These are phyloP conservation scores for Ogataea glucozyma DNA, from an alignment of 805 yeast species.

Conservation along the genomic window DNA sequence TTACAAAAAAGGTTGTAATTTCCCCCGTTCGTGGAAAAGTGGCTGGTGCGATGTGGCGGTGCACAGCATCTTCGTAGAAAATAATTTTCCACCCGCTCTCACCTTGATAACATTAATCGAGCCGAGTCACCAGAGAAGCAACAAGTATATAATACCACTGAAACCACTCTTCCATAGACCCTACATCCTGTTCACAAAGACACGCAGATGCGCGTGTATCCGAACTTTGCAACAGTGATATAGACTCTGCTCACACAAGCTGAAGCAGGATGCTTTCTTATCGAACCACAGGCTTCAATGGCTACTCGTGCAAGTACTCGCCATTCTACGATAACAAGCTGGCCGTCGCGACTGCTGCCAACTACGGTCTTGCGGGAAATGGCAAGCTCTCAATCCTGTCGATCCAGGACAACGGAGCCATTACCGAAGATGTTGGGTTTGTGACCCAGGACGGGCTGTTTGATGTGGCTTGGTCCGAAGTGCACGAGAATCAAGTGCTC, in stretches of 20 bases:
- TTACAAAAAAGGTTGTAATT: not conserved
- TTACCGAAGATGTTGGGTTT: slow-evolving; percentile 56
- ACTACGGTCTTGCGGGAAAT: slow-evolving; percentile 92
- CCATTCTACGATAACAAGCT: slow-evolving; percentile 88
- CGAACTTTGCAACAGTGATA: not conserved
- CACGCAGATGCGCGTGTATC: not conserved
- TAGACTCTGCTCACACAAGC: no score
- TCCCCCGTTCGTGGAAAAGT: not conserved
- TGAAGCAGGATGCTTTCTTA: slow-evolving; percentile 77
- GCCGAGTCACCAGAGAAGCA: no score
- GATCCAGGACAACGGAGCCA: slow-evolving; percentile 65
- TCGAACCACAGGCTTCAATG: slow-evolving; percentile 79
- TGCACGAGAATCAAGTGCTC: slow-evolving; percentile 81
- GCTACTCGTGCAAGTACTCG: slow-evolving; percentile 84
- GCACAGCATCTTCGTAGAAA: not conserved
- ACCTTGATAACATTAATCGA: not conserved
- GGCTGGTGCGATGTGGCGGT: not conserved
- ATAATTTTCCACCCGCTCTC: no score
- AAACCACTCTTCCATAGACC: no score
- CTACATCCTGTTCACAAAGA: no score
- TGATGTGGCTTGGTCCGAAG: slow-evolving; percentile 87
- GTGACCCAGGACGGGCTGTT: slow-evolving; percentile 94
- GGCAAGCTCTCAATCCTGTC: slow-evolving; percentile 76
- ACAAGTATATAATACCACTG: no score
- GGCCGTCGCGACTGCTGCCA: slow-evolving; percentile 89